Percentiles rank a stretch among this genome's conserved stretches.
phyloP scores from a whole-genome alignment of 2,329 filamentous ascomycete genomes.

The Exutisphaerella laricina region DNA sequence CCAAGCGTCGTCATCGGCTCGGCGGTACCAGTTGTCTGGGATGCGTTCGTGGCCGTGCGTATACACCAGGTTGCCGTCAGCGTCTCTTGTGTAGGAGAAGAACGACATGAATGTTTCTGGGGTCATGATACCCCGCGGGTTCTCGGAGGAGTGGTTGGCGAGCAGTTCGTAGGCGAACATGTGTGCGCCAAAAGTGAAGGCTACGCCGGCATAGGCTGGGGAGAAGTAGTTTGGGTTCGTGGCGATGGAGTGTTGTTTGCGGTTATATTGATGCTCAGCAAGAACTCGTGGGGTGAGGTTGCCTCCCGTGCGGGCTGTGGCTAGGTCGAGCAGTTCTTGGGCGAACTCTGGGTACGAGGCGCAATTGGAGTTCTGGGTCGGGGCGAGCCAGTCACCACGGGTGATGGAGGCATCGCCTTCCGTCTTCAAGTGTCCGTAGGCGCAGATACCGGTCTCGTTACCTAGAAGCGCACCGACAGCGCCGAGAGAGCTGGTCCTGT shows the following conservation, averaged over 20 bases:
- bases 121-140: constrained; percentile 22
- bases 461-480: constrained; percentile 20
- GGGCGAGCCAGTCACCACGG: constrained; percentile 26
- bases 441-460: constrained; percentile 25
- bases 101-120: constrained; percentile 20
- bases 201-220: constrained; percentile 24
- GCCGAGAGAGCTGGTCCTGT: constrained; percentile 23
- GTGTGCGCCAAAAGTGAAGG: constrained; percentile 28
- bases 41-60: constrained; percentile 23
- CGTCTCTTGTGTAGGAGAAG: constrained; percentile 24
- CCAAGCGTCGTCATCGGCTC: constrained; percentile 22
- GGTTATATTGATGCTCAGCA: constrained; percentile 25
- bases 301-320: constrained; percentile 17
- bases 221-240: constrained; percentile 28
- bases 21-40: constrained; percentile 27
- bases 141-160: constrained; percentile 24
- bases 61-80: constrained; percentile 15
- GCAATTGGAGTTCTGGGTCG: constrained; percentile 24
- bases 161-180: constrained; percentile 26
- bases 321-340: constrained; percentile 24
- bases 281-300: constrained; percentile 22
- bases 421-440: constrained; percentile 23
- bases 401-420: constrained; percentile 26
- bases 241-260: constrained; percentile 26
- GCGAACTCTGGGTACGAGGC: constrained; percentile 22